Conservation (phyloP, 768 basidiomycete species). For the Podaxis pistillaris region DNA sequence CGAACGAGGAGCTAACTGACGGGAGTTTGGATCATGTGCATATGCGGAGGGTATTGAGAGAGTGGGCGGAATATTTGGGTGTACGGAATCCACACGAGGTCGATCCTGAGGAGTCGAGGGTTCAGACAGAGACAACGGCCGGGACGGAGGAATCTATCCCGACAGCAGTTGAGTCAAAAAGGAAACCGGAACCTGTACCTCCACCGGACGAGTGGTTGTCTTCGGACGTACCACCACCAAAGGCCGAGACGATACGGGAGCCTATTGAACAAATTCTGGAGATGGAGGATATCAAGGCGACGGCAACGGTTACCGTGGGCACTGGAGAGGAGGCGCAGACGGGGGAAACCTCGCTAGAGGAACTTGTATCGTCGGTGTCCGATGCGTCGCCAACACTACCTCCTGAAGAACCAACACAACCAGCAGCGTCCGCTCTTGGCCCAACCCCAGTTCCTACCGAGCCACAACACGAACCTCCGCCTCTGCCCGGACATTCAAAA, state of each 20-base stretch:
- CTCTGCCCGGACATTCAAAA: neutral
- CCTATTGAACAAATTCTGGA: neutral
- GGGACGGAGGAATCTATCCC: neutral
- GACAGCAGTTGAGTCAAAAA: neutral
- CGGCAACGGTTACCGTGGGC: neutral
- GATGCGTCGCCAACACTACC: neutral
- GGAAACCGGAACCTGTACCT: neutral
- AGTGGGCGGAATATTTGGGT: slow-evolving; percentile 17
- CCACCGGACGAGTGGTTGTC: neutral
- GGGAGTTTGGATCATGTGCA: slow-evolving; percentile 26
- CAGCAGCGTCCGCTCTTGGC: neutral
- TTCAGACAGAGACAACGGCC: too few species aligned
- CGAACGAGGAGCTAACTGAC: slow-evolving; percentile 24
- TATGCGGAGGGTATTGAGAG: slow-evolving; percentile 28
- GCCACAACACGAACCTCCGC: neutral
- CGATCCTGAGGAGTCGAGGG: slow-evolving; percentile 8
- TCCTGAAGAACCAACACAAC: neutral
- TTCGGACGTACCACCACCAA: neutral
- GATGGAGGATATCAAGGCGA: neutral
- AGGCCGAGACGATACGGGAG: neutral
- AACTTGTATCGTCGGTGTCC: neutral
- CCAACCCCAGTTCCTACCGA: neutral
- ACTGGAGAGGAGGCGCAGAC: neutral
- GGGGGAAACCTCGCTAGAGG: neutral
- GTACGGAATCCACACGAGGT: slow-evolving; percentile 28